Evolutionary conservation across 768 basidiomycete genomes (phyloP), one percentile per base, ranked within the genome.

Genomic region (Collybiopsis confluens): DNA sequence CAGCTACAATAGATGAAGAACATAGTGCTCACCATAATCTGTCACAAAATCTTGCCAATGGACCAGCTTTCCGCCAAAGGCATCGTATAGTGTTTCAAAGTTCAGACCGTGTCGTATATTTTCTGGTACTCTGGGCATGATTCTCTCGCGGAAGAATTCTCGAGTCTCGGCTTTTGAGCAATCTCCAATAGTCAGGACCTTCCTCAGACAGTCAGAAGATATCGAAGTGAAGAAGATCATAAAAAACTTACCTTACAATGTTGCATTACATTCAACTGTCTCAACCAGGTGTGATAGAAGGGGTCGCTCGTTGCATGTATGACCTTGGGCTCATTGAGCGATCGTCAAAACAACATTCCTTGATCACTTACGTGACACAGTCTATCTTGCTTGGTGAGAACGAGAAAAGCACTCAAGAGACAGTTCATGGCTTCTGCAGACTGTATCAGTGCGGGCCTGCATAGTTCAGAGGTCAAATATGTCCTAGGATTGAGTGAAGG

Each of bases 301-400:
- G 89, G 88, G 59, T 92, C 88, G 60, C 86, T 89, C 4, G 88
- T 88, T 4, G 86, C 86, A 58, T 90, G 88, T 47, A 90, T 82
- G 61, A 91, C 30, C 30, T 33, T 33, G 5, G 30, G 30, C 13
- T 33, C 5, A 33, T 13, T 33, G 6, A 6, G 30, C 30, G 13
- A 5, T 33, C 13, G 30, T n/a, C n/a, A n/a, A n/a, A 33, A 13
- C 30, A 5, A 13, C 13, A 33, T 33, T 33, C 13, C 13, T 33
- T 33, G 30, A 33, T 33, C 13, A 6, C 30, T 13, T 33, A 33
- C 85, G 62, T 91, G 88, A 61, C 86, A 88, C 13, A 92, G 68
- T n/a, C 86, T 74, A 62, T 92, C 90, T 66, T 92, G 91, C 70
- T 92, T 92, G 28, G 91, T 91, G 52, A 92, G 71, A 13, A 92